phyloP scores from a whole-genome alignment of 2,329 filamentous ascomycete genomes.

The Colletotrichum tabaci region DNA sequence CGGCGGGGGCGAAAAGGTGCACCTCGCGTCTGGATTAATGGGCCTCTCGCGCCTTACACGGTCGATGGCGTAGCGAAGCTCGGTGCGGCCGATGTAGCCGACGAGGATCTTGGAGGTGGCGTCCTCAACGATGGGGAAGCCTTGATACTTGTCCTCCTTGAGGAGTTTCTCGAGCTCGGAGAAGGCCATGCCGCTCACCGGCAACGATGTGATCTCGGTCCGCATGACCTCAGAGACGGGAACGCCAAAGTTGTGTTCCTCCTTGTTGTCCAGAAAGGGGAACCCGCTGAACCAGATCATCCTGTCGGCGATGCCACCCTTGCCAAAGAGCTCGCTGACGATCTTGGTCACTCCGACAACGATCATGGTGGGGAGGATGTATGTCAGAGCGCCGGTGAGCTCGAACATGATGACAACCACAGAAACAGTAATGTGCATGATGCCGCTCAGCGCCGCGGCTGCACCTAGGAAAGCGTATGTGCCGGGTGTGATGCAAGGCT shows the following conservation, averaged over 20 bases:
- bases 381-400: constrained; percentile 95
- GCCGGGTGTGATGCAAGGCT: constrained; percentile 95
- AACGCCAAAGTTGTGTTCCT: constrained; percentile 96
- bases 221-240: constrained; percentile 94
- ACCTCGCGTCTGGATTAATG: constrained; percentile 78
- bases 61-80: constrained; percentile 91
- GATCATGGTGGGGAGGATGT: constrained; percentile 98
- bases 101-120: constrained; percentile 78
- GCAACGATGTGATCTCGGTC: constrained; percentile 79
- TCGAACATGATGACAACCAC: constrained; percentile 99
- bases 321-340: constrained; percentile 91
- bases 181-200: constrained; percentile 81
- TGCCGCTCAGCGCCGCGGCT: constrained; percentile 90
- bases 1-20: constrained; percentile 75
- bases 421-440: constrained; percentile 98
- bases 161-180: constrained; percentile 84
- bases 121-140: constrained; percentile 92
- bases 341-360: constrained; percentile 97
- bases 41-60: constrained; percentile 79
- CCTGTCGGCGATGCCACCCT: constrained; percentile 95
- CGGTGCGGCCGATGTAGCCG: constrained; percentile 93
- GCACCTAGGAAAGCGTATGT: constrained; percentile 97
- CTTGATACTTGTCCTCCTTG: constrained; percentile 85
- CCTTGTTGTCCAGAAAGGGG: constrained; percentile 96
- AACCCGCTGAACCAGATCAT: constrained; percentile 99